Evolutionary conservation across 495 filamentous ascomycete genomes (phyloP).

Genomic region (Friedmanniomyces simplex): DNA sequence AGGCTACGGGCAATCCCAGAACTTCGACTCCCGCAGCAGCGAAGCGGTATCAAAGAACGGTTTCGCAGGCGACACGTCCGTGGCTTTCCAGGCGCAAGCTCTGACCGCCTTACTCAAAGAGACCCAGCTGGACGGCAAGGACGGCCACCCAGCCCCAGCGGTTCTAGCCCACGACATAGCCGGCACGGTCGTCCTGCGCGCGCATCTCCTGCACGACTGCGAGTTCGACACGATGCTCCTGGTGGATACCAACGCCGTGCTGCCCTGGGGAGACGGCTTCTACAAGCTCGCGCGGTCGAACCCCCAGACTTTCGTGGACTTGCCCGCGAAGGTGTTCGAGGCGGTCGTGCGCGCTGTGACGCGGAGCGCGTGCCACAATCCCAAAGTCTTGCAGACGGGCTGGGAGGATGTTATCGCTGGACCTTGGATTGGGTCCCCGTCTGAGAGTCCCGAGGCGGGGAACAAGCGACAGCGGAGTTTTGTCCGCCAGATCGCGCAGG

Average conservation of each 20-base stretch:
- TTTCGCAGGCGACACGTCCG: conserved; percentile 12
- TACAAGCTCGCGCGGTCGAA: conserved; percentile 11
- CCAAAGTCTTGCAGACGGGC: background rate
- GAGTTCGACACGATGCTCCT: conserved; percentile 8
- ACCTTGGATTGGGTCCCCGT: conserved; percentile 1
- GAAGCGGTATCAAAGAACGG: background rate
- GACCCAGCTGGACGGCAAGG: conserved; percentile 3
- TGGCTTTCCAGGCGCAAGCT: background rate
- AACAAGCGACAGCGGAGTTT: conserved; percentile 2
- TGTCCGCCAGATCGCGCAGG: conserved; percentile 16
- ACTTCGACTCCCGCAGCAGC: background rate
- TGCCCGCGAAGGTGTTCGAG: conserved; percentile 6
- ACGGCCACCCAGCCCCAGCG: background rate
- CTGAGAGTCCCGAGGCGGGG: background rate
- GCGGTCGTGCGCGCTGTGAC: conserved; percentile 8
- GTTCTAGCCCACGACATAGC: conserved; percentile 16
- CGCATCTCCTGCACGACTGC: conserved; percentile 7
- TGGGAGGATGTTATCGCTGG: conserved; percentile 12
- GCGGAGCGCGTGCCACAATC: conserved; percentile 6
- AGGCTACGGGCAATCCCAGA: conserved; percentile 13
- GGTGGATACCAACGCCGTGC: conserved; percentile 7
- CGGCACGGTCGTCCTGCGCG: conserved; percentile 8
- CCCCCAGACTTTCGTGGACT: conserved; percentile 1
- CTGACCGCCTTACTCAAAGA: conserved; percentile 8
- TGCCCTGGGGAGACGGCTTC: conserved; percentile 17